These are phyloP conservation scores for Yarrowia osloensis DNA, from an alignment of 805 yeast species.

Conservation along the genomic window DNA sequence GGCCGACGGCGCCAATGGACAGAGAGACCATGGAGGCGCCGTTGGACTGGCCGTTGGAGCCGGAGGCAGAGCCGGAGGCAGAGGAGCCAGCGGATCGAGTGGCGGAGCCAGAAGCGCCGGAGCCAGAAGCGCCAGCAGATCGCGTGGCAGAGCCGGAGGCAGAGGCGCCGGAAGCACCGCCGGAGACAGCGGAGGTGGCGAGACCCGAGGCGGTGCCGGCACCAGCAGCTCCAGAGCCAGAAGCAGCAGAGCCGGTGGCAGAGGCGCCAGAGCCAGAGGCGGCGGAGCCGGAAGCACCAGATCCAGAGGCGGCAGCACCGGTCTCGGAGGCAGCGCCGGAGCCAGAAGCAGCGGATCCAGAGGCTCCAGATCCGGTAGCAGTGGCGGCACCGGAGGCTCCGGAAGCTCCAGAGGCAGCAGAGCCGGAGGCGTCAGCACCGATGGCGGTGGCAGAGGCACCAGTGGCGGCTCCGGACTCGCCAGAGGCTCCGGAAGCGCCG, in stretches of 20 bases:
- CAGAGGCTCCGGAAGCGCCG: conserved; percentile 12
- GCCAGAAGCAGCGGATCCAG: neutral
- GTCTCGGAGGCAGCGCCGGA: neutral
- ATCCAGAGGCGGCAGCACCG: neutral
- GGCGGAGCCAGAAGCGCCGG: conserved; percentile 3
- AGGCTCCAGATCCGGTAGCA: neutral
- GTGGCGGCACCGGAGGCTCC: neutral
- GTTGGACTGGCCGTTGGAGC: conserved; percentile 22
- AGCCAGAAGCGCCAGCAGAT: neutral
- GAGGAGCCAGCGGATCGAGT: neutral
- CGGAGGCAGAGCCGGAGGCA: conserved; percentile 13
- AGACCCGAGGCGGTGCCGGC: neutral
- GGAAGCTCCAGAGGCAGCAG: neutral
- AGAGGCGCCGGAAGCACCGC: neutral
- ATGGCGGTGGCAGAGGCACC: neutral
- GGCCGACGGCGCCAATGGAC: conserved; percentile 17
- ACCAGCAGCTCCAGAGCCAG: neutral
- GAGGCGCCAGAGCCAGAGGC: neutral
- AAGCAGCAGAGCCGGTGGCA: neutral
- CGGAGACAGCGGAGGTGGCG: neutral
- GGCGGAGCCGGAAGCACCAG: neutral
- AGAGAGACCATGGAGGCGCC: conserved; percentile 20
- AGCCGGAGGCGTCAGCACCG: neutral
- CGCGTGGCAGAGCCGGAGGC: neutral
- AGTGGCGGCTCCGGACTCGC: conserved; percentile 13